Conservation (phyloP, 1,284 basidiomycete genomes). For the Puccinia polysora region DNA sequence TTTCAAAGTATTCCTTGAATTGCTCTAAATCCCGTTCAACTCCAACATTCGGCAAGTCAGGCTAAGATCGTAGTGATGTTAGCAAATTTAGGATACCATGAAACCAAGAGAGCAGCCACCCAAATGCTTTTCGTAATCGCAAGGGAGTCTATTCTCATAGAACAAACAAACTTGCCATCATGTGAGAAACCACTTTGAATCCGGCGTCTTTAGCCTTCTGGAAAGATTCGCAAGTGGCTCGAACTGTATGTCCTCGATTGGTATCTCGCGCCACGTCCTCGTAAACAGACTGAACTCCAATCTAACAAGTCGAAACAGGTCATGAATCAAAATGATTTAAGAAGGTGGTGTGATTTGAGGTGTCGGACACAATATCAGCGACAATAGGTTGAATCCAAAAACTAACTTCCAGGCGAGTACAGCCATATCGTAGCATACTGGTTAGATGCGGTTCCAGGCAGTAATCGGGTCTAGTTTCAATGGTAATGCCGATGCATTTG, state of each 20-base stretch:
- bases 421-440: slow-evolving; percentile 96
- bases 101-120: neutral
- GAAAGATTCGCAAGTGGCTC: slow-evolving; percentile 94
- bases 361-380: neutral
- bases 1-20: slow-evolving; percentile 98
- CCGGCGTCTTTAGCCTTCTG: slow-evolving; percentile 98
- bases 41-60: slow-evolving; percentile 83
- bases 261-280: slow-evolving; percentile 98
- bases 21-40: slow-evolving; percentile 96
- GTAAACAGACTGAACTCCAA: slow-evolving; percentile 97
- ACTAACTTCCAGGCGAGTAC: slow-evolving; percentile 76
- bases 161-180: slow-evolving; percentile 63
- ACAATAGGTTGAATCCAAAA: neutral
- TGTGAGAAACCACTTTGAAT: slow-evolving; percentile 97
- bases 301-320: slow-evolving; percentile 52
- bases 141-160: neutral
- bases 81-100: neutral
- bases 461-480: slow-evolving; percentile 97
- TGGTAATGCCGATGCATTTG: slow-evolving; percentile 98
- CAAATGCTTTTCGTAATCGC: too few relatives aligned
- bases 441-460: slow-evolving; percentile 92
- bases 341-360: neutral
- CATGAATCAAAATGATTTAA: neutral
- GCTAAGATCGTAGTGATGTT: slow-evolving; percentile 47
- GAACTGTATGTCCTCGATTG: slow-evolving; percentile 91